phyloP scores from a whole-genome alignment of 192 early-diverging fungal genomes.

The Backusella psychrophila region DNA sequence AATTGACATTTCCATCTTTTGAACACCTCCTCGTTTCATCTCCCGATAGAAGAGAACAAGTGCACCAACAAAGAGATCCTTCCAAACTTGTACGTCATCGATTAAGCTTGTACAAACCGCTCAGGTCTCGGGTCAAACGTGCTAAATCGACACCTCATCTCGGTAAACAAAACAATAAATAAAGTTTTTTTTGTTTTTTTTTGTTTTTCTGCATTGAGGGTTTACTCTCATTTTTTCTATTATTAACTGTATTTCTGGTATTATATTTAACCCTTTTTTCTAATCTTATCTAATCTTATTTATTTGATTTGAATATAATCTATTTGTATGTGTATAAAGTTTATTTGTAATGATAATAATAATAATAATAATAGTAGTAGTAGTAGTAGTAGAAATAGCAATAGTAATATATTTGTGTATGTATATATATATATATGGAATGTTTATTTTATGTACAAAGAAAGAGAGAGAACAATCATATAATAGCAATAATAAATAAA shows the following conservation, averaged over 20 bases:
- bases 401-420: neutral
- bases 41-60: neutral
- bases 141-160: slow-evolving; percentile 2
- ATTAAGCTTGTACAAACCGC: neutral
- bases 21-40: neutral
- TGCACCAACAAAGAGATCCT: neutral
- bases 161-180: slow-evolving; percentile 1
- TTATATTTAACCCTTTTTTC: neutral
- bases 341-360: neutral
- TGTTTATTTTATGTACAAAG: neutral
- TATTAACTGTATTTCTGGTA: neutral
- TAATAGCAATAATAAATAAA: neutral
- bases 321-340: neutral
- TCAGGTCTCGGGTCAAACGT: neutral
- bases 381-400: neutral
- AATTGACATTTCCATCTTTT: slow-evolving; percentile 2
- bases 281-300: neutral
- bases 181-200: neutral
- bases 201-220: neutral
- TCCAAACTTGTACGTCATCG: neutral
- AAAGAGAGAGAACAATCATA: neutral
- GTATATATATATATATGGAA: neutral
- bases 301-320: neutral
- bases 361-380: neutral
- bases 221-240: neutral